Evolutionary conservation across 2,329 filamentous ascomycete species (phyloP).

Genomic region (Xylariaceae sp.): DNA sequence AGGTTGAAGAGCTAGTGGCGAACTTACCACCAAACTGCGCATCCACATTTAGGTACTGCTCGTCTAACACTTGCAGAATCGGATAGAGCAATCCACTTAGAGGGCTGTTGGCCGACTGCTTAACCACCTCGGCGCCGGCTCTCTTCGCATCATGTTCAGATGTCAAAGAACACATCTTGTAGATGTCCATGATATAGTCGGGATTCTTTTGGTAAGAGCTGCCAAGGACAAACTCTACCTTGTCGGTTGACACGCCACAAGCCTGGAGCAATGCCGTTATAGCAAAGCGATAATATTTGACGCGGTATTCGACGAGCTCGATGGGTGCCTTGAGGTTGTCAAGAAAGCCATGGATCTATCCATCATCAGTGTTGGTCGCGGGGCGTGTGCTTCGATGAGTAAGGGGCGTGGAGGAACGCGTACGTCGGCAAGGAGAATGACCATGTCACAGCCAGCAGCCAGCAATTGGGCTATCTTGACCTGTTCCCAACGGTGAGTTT

Average conservation of each 20-base stretch:
- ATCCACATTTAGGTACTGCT: conserved; percentile 87
- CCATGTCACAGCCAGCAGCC: conserved; percentile 81
- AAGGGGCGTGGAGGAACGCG: neutral
- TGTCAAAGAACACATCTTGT: conserved; percentile 77
- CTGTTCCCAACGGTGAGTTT: conserved; percentile 17
- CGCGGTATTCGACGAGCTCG: conserved; percentile 82
- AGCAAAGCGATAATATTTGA: conserved; percentile 80
- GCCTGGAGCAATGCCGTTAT: conserved; percentile 79
- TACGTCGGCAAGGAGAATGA: conserved; percentile 76
- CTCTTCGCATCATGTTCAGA: conserved; percentile 72
- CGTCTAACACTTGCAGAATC: conserved; percentile 88
- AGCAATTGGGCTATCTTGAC: conserved; percentile 92
- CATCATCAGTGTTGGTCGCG: neutral
- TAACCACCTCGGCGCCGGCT: conserved; percentile 92
- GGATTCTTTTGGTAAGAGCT: conserved; percentile 78
- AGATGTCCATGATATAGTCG: conserved; percentile 88
- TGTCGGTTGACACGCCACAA: conserved; percentile 78
- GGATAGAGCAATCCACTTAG: conserved; percentile 81
- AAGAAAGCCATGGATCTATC: conserved; percentile 69
- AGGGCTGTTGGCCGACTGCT: conserved; percentile 81
- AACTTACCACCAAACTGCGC: conserved; percentile 77
- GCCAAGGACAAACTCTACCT: conserved; percentile 83
- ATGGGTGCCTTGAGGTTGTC: conserved; percentile 87
- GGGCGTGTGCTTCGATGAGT: neutral
- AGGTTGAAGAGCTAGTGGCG: neutral